These are phyloP conservation scores for Bolboschoenus planiculmis DNA, from an alignment of 176 grass and related monocot species.

Conservation along the genomic window DNA sequence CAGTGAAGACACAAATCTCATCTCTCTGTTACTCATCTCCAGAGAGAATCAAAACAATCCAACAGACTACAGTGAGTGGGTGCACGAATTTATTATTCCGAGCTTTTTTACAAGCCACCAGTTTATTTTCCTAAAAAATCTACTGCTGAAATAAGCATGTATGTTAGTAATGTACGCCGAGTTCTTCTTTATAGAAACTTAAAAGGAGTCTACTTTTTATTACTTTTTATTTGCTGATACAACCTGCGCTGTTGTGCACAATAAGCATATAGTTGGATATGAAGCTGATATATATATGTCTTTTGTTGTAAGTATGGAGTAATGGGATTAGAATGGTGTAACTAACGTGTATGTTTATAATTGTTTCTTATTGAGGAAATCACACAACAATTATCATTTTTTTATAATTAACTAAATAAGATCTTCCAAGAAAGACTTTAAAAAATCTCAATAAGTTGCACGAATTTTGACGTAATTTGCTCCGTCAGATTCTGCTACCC, in stretches of 20 bases:
- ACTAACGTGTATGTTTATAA: no score
- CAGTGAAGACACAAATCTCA: conserved; percentile 12
- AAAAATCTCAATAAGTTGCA: not conserved
- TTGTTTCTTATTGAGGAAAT: not conserved
- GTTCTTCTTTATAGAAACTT: not conserved
- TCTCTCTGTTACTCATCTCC: conserved; percentile 1
- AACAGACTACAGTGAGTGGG: not conserved
- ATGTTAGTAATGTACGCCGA: not conserved
- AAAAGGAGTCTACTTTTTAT: not conserved
- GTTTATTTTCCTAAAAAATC: not conserved
- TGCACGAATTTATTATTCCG: not conserved
- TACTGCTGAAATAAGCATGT: not conserved
- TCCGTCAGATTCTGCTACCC: not conserved
- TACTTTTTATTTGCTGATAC: not conserved
- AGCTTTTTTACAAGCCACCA: not conserved
- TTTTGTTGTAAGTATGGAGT: not conserved
- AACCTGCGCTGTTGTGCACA: not conserved
- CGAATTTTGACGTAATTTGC: not conserved
- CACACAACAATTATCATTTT: not conserved
- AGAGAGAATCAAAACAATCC: conserved; percentile 23
- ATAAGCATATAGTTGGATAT: not conserved
- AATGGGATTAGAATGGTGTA: not conserved
- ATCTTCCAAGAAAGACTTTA: not conserved
- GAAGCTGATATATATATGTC: not conserved
- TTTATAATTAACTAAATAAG: not conserved